Evolutionary conservation across 202 grass and related monocot species (phyloP).

Genomic region (Musa balbisiana): DNA sequence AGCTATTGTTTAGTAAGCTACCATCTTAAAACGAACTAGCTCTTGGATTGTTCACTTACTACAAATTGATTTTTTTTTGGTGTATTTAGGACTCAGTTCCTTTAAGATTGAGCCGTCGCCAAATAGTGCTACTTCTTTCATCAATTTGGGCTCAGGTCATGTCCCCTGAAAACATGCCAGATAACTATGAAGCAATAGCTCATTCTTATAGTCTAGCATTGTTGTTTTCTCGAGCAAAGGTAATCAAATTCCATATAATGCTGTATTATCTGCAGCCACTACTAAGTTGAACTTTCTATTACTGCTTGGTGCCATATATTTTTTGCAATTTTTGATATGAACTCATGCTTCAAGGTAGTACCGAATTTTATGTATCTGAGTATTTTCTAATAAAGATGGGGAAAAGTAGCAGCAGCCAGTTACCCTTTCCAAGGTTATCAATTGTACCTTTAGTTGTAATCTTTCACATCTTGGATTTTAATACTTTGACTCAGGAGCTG

Average conservation of each 20-base stretch:
- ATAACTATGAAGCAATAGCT: conserved; percentile 97
- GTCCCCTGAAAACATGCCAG: conserved; percentile 70
- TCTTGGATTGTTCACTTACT: conserved; percentile 22
- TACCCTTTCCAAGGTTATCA: no score
- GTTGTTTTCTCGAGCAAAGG: conserved; percentile 85
- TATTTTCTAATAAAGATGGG: no score
- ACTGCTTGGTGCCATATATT: no score
- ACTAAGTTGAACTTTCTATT: background rate
- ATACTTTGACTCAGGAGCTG: background rate
- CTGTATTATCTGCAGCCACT: no score
- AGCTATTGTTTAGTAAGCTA: no score
- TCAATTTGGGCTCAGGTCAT: conserved; percentile 91
- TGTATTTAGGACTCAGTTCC: conserved; percentile 63
- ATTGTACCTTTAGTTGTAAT: no score
- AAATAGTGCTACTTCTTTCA: conserved; percentile 80
- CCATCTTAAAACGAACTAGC: background rate
- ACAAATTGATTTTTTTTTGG: conserved; percentile 26
- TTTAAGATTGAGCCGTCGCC: conserved; percentile 73
- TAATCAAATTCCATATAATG: conserved; percentile 21
- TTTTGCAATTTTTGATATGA: no score
- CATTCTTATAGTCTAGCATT: conserved; percentile 88
- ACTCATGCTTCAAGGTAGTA: no score
- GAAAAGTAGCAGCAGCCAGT: no score
- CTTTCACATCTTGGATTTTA: background rate
- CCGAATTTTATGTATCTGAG: no score